phyloP scores from a whole-genome alignment of 495 filamentous ascomycete genomes.

The Penicillium ucsense region DNA sequence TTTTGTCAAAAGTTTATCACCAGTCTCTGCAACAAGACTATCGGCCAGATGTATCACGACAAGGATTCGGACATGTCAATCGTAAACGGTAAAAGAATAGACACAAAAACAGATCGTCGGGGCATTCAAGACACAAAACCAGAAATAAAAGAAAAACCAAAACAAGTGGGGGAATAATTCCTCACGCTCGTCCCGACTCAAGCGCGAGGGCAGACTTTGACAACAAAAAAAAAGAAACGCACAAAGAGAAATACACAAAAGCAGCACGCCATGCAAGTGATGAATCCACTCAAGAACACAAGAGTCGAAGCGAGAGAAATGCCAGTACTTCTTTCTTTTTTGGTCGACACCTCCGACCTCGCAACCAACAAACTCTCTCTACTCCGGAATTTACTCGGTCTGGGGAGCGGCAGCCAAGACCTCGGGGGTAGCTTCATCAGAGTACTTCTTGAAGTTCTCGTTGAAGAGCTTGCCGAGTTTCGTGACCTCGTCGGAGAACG shows the following conservation, averaged over 20 bases:
- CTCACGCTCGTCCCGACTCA: slow-evolving; percentile 19
- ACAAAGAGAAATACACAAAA: slow-evolving; percentile 20
- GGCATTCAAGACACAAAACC: slow-evolving; percentile 7
- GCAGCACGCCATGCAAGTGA: slow-evolving; percentile 24
- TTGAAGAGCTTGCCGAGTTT: slow-evolving; percentile 82
- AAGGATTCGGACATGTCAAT: not conserved
- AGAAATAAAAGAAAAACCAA: slow-evolving; percentile 2
- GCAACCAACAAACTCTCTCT: not conserved
- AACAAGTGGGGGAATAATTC: slow-evolving; percentile 10
- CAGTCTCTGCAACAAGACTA: slow-evolving; percentile 10
- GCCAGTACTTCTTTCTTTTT: not conserved
- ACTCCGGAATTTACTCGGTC: slow-evolving; percentile 8
- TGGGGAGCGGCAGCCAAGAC: slow-evolving; percentile 40
- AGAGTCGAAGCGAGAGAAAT: not conserved
- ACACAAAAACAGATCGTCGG: slow-evolving; percentile 8
- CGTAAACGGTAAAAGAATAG: slow-evolving; percentile 3
- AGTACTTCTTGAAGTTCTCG: slow-evolving; percentile 97
- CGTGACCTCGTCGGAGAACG: slow-evolving; percentile 77
- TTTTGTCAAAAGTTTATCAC: no score
- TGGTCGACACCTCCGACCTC: slow-evolving; percentile 6
- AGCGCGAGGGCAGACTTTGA: slow-evolving; percentile 13
- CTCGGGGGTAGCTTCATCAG: slow-evolving; percentile 74
- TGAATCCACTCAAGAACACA: slow-evolving; percentile 10
- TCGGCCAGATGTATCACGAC: slow-evolving; percentile 6
- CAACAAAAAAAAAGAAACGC: slow-evolving; percentile 11